Evolutionary conservation across 2,329 filamentous ascomycete genomes (phyloP).

Genomic region (Tolypocladium album): DNA sequence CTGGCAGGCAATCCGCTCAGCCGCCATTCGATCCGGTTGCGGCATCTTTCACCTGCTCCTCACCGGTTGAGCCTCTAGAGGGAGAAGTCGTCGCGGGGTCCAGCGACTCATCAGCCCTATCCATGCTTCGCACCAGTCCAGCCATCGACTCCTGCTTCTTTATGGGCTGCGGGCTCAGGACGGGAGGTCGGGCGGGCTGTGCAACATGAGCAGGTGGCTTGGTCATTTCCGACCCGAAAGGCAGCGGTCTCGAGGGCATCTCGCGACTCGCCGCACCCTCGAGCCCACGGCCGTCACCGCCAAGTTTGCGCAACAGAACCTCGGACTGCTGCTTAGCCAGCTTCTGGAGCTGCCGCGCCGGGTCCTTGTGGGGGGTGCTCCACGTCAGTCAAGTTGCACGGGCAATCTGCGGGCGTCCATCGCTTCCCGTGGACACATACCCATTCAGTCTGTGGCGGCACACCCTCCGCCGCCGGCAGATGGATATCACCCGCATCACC

Average conservation of each 20-base stretch:
- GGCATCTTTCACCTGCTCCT: background rate
- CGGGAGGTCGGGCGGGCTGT: slow-evolving; percentile 8
- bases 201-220: slow-evolving; percentile 16
- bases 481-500: slow-evolving; percentile 41
- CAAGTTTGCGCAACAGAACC: slow-evolving; percentile 44
- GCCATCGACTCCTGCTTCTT: background rate
- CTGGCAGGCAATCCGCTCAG: background rate
- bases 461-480: slow-evolving; percentile 69
- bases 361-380: slow-evolving; percentile 49
- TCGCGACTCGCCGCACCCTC: slow-evolving; percentile 22
- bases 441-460: slow-evolving; percentile 84
- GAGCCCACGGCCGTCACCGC: slow-evolving; percentile 18
- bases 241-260: slow-evolving; percentile 38
- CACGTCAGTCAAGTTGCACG: slow-evolving; percentile 46
- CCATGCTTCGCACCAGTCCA: background rate
- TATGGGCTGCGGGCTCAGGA: slow-evolving; percentile 5
- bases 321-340: slow-evolving; percentile 57
- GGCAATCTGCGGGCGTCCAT: slow-evolving; percentile 40
- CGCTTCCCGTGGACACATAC: slow-evolving; percentile 61
- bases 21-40: too few species aligned
- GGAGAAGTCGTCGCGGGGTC: background rate
- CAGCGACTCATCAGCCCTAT: background rate
- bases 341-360: slow-evolving; percentile 57
- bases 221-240: slow-evolving; percentile 39
- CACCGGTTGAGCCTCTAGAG: background rate